phyloP scores from a whole-genome alignment of 1,284 basidiomycete genomes.

The Puccinia hordei region DNA sequence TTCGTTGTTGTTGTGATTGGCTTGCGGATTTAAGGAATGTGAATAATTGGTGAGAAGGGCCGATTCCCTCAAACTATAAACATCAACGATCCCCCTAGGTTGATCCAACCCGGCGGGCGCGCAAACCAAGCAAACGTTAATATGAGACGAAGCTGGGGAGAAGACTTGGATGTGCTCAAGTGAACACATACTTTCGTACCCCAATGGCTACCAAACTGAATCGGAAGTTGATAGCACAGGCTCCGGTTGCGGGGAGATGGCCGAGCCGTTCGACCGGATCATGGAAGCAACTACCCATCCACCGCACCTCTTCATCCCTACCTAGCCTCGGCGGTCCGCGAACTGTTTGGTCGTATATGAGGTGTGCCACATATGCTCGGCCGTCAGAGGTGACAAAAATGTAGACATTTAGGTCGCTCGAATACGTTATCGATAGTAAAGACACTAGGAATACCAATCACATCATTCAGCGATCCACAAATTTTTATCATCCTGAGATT shows the following conservation, averaged over 20 bases:
- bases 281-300: slow-evolving; percentile 45
- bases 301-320: too few species aligned
- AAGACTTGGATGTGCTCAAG: too few species aligned
- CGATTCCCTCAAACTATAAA: too few species aligned
- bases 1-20: too few species aligned
- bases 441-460: not conserved
- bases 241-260: slow-evolving; percentile 32
- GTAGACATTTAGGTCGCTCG: slow-evolving; percentile 52
- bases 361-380: slow-evolving; percentile 59
- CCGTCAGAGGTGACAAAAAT: slow-evolving; percentile 60
- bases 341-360: not conserved
- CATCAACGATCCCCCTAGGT: too few species aligned
- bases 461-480: not conserved
- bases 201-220: slow-evolving; percentile 59
- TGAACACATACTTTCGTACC: slow-evolving; percentile 51
- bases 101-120: too few species aligned
- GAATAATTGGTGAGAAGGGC: too few species aligned
- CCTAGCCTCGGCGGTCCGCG: too few species aligned
- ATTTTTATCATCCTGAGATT: not conserved
- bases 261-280: not conserved
- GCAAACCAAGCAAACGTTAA: too few species aligned
- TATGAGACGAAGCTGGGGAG: not conserved
- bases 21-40: too few species aligned
- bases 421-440: not conserved
- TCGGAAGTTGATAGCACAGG: slow-evolving; percentile 56